phyloP scores from a whole-genome alignment of 2,329 filamentous ascomycete genomes.

The Fusarium acutatum region DNA sequence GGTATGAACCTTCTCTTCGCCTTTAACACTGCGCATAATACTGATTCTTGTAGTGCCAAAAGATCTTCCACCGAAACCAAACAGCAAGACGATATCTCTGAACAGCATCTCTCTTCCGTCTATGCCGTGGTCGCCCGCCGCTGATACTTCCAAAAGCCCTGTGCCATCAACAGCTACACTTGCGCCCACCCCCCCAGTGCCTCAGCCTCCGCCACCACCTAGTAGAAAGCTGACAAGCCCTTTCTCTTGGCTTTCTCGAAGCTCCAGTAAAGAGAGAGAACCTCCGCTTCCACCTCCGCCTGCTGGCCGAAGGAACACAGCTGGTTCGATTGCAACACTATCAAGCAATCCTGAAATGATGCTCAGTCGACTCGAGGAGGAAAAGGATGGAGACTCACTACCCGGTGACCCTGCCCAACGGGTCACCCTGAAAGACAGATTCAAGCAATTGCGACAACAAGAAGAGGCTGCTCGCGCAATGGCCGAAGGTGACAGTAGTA shows the following conservation, averaged over 20 bases:
- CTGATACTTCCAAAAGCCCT: conserved; percentile 58
- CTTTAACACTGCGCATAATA: not conserved
- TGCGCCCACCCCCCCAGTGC: conserved; percentile 44
- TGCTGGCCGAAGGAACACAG: conserved; percentile 73
- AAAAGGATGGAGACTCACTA: conserved; percentile 60
- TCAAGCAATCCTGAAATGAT: conserved; percentile 84
- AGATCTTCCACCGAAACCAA: conserved; percentile 47
- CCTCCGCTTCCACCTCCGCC: conserved; percentile 62
- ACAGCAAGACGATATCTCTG: conserved; percentile 67
- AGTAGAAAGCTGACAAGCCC: conserved; percentile 83
- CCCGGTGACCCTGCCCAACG: conserved; percentile 57
- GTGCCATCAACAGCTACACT: conserved; percentile 46
- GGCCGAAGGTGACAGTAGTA: conserved; percentile 61
- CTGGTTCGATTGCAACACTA: conserved; percentile 80
- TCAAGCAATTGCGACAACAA: conserved; percentile 78
- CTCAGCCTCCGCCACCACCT: conserved; percentile 48
- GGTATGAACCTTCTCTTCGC: conserved; percentile 38
- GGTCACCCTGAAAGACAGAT: conserved; percentile 78
- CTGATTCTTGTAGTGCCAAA: conserved; percentile 43
- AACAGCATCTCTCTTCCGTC: conserved; percentile 78
- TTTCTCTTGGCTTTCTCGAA: conserved; percentile 85
- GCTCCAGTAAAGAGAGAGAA: conserved; percentile 66
- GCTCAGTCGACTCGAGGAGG: conserved; percentile 79
- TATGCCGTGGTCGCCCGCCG: conserved; percentile 74
- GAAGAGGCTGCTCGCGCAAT: conserved; percentile 70